Conservation (phyloP, 345 rosid species). For the Brassica carinata region DNA sequence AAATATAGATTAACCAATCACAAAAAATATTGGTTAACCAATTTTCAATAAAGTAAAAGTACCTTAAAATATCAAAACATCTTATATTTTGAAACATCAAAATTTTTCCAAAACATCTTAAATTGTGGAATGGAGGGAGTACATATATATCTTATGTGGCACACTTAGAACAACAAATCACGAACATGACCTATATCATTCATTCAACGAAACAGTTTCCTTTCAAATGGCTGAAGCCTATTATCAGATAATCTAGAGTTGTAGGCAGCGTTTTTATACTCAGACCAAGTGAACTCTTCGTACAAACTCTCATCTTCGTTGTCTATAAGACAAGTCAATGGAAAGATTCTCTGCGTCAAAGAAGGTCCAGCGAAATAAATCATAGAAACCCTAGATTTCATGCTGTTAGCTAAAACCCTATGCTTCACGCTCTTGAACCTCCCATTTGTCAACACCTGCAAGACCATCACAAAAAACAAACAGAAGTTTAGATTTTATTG, state of each 20-base stretch:
- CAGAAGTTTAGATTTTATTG: background rate
- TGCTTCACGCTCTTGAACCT: conserved; percentile 86
- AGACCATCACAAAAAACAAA: background rate
- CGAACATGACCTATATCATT: background rate
- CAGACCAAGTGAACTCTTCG: conserved; percentile 89
- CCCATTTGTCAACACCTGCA: conserved; percentile 90
- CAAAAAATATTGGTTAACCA: too few relatives aligned
- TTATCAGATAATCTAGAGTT: conserved; percentile 62
- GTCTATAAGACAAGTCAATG: conserved; percentile 55
- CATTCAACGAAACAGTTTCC: conserved; percentile 11
- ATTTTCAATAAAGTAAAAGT: too few relatives aligned
- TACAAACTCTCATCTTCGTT: conserved; percentile 60
- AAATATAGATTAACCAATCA: too few relatives aligned
- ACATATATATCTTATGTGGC: background rate
- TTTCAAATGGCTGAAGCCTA: conserved; percentile 60
- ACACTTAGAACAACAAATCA: conserved; percentile 8
- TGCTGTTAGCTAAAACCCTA: conserved; percentile 63
- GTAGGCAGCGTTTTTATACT: conserved; percentile 68
- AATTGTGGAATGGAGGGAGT: too few relatives aligned
- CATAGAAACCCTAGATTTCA: conserved; percentile 72
- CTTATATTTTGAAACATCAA: too few relatives aligned
- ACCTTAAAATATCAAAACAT: too few relatives aligned
- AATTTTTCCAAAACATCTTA: too few relatives aligned
- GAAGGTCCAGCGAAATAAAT: conserved; percentile 93
- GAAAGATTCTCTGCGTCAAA: conserved; percentile 56